Percentiles rank a stretch among this genome's conserved stretches.
These are phyloP conservation scores for Mycena leptocephala DNA, from an alignment of 768 basidiomycete genomes.

Conservation along the genomic window DNA sequence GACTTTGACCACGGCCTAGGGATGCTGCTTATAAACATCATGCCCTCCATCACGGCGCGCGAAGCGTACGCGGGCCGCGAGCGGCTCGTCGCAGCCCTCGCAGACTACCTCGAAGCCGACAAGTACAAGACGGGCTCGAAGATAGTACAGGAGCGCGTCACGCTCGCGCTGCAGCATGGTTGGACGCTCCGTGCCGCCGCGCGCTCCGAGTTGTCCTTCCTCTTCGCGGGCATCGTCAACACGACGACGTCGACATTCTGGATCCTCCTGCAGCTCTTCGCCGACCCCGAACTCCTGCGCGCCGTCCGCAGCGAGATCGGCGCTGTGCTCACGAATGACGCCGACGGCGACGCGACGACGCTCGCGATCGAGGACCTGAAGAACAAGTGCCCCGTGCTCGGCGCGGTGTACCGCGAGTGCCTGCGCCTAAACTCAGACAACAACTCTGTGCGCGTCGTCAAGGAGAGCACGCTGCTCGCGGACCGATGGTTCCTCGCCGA, in stretches of 20 bases:
- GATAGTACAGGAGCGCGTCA: constrained; percentile 27
- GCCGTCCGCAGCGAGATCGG: constrained; percentile 25
- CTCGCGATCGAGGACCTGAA: constrained; percentile 26
- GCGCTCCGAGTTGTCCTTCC: constrained; percentile 33
- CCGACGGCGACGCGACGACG: not conserved
- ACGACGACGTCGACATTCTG: constrained; percentile 31
- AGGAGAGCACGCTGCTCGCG: constrained; percentile 21
- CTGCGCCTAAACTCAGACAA: constrained; percentile 33
- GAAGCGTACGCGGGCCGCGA: constrained; percentile 23
- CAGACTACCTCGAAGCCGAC: constrained; percentile 28
- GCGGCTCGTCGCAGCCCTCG: constrained; percentile 19
- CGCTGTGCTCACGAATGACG: constrained; percentile 7
- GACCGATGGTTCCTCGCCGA: constrained; percentile 18
- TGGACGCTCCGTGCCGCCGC: constrained; percentile 19
- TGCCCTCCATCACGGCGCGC: constrained; percentile 19
- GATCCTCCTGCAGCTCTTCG: constrained; percentile 28
- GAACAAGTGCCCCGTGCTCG: constrained; percentile 24
- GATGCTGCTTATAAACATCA: constrained; percentile 20
- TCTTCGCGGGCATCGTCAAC: constrained; percentile 36
- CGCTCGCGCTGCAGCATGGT: constrained; percentile 29
- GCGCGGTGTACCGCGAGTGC: constrained; percentile 32
- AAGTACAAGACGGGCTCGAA: constrained; percentile 20
- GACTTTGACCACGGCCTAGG: constrained; percentile 32
- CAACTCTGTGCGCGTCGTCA: constrained; percentile 31
- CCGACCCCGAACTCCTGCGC: constrained; percentile 15